Base-by-base conservation (phyloP, 2,329 filamentous ascomycete genomes). In the Plenodomus biglobosus region DNA sequence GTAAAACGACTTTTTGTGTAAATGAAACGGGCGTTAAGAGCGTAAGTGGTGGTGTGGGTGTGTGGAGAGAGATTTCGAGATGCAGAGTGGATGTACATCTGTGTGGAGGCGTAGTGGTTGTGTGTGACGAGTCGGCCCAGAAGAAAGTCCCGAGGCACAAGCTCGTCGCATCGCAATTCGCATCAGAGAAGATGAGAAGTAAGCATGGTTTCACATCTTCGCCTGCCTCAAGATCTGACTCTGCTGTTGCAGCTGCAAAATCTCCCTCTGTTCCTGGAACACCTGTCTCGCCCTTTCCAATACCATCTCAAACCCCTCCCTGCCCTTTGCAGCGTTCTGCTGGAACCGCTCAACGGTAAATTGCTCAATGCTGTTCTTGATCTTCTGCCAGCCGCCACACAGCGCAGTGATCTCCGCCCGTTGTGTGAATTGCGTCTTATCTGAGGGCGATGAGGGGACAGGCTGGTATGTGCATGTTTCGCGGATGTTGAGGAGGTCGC, bases 351-450 rank as follows among this genome's bases (percentile, higher is more conserved):
- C 88, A 38, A 97, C 87, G 36, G 91, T 88, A 43, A 89, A 85
- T 63, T 97, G 91, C 77, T 99, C 94, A 63, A 99, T 95, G 70
- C 86, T 90, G 75, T 94, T 96, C 80, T 90, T 94, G 70, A 97
- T 91, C 69, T 91, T 90, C 76, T 96, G 90, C 92, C 94, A 99
- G 53, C 94, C 94, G 59, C 94, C 92, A 72, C 91, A 96, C 8
- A 97, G 78, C 0, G 94, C 94, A 1, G 92, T 96, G 69, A 99
- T 92, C 74, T 92, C 85, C 34, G 94, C 94, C 53, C 90, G 86
- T 77, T 99, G 94, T 40, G 85, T 80, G 69, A 99, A 97, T 55
- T 87, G 81, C 2, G 94, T 99, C 71, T 77, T 81, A 32, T 74
- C 81, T 21, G 70, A 56, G 4, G 80, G 80, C 4, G 71, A 72